Base-by-base conservation (phyloP, 2,329 filamentous ascomycete species). In the Tympanopsis confertula region DNA sequence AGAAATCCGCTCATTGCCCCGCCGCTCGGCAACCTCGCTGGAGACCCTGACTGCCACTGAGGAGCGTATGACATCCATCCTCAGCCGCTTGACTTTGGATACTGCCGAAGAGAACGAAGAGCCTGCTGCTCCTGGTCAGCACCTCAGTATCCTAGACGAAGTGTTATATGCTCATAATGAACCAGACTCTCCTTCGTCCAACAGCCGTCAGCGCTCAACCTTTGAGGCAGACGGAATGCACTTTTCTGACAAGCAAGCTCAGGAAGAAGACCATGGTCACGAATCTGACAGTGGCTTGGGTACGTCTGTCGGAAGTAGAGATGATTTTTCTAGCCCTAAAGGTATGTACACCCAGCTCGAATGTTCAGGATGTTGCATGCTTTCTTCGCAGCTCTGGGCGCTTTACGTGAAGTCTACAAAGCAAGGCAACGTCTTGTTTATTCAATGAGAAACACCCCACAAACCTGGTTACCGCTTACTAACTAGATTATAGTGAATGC, bases 271-370 rank as follows among this genome's bases (percentile, higher is more conserved):
- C 37, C 61, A 71, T 52, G 65, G 66, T 47, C 71, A 75, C 54
- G 62, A 64, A 36, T 78, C 73, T 5, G 75, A 80, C 52, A 78
- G 74, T 52, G 75, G 75, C 35, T 60, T 80, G 40, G 75, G 75
- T 37, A 69, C 72, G 29, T 78, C 73, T 40, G 56, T 78, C 46
- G 62, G 61, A 44, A 68, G 58, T 41, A 55, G 50, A n/a, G 52
- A 58, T 32, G 49, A 48, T 15, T 10, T 18, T 13, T 10, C 10
- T 7, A 33, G 17, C 7, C 7, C 10, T 33, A 33, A 33, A 33
- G 30, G 30, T 33, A 33, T 33, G 15, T 33, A 28, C 10, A 10
- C 24, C n/a, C 10, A 10, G 24, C 10, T n/a, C 24, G 24, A 10
- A 28, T 28, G 24, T 28, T n/a, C 24, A 10, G 10, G 10, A 10